Evolutionary conservation across 306 rosid genomes (phyloP).

Genomic region (Corylus americana): DNA sequence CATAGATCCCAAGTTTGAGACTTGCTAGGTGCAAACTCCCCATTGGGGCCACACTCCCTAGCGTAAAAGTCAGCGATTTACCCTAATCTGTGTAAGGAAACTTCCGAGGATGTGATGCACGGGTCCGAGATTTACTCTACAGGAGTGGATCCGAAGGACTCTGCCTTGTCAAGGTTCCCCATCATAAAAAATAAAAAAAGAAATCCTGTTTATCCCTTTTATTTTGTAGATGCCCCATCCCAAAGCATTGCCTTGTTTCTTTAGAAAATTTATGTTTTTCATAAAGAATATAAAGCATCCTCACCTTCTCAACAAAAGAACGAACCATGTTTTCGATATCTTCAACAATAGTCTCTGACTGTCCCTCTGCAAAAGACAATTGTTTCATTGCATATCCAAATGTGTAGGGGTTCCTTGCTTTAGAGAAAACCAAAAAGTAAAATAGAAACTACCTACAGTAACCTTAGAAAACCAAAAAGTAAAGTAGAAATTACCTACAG

Average conservation of each 20-base stretch:
- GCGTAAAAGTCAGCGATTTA: too few relatives aligned
- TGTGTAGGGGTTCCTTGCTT: neutral
- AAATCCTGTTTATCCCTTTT: neutral
- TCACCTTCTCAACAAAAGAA: constrained; percentile 91
- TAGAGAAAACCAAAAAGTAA: neutral
- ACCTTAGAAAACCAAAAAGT: constrained; percentile 53
- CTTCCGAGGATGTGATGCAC: too few relatives aligned
- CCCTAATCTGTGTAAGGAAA: too few relatives aligned
- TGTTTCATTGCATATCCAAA: constrained; percentile 21
- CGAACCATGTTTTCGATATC: constrained; percentile 99
- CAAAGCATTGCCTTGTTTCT: constrained; percentile 2
- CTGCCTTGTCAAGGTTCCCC: too few relatives aligned
- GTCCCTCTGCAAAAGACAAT: constrained; percentile 77
- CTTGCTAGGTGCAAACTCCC: too few relatives aligned
- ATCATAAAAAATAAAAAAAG: too few relatives aligned
- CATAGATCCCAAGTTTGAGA: too few relatives aligned
- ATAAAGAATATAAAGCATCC: constrained; percentile 21
- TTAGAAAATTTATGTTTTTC: constrained; percentile 2
- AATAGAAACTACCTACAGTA: constrained; percentile 78
- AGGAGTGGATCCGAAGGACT: too few relatives aligned
- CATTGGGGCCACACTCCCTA: too few relatives aligned
- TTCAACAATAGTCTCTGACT: constrained; percentile 80
- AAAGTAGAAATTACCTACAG: constrained; percentile 70
- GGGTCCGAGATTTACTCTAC: too few relatives aligned
- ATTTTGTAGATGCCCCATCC: neutral